phyloP scores from a whole-genome alignment of 805 yeast species.

The Nakazawaea anatomiae region DNA sequence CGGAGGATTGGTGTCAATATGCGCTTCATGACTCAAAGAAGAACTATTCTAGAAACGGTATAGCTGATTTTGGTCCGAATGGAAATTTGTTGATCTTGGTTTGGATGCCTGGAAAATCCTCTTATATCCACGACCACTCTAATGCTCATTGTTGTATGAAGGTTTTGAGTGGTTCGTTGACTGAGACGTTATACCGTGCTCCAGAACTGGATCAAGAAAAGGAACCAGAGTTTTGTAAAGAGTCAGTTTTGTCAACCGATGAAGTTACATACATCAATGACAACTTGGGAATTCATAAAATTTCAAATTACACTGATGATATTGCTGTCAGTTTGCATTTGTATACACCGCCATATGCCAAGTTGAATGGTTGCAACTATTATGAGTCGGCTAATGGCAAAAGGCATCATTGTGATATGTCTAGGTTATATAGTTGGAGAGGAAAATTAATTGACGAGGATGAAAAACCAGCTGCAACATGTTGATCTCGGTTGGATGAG shows the following conservation, averaged over 20 bases:
- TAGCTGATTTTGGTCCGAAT: slow-evolving; percentile 62
- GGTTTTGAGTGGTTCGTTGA: slow-evolving; percentile 51
- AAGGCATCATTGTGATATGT: slow-evolving; percentile 51
- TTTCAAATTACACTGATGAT: slow-evolving; percentile 40
- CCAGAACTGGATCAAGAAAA: slow-evolving; percentile 28
- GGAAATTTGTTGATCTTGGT: slow-evolving; percentile 65
- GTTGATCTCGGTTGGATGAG: not conserved
- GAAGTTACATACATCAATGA: slow-evolving; percentile 64
- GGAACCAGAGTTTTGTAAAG: slow-evolving; percentile 16
- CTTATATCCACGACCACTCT: slow-evolving; percentile 71
- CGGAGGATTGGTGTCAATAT: slow-evolving; percentile 51
- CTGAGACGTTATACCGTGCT: slow-evolving; percentile 50
- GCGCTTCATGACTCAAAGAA: slow-evolving; percentile 47
- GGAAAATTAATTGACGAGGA: slow-evolving; percentile 29
- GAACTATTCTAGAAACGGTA: slow-evolving; percentile 65
- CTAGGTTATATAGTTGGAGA: slow-evolving; percentile 55
- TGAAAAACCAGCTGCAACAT: not conserved
- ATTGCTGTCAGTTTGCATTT: slow-evolving; percentile 61
- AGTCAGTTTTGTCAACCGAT: slow-evolving; percentile 26
- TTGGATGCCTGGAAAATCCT: slow-evolving; percentile 63
- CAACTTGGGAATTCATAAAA: slow-evolving; percentile 58
- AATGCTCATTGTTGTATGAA: slow-evolving; percentile 75
- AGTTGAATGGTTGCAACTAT: slow-evolving; percentile 47
- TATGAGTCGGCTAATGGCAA: slow-evolving; percentile 44
- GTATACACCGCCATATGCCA: slow-evolving; percentile 74